Conservation (phyloP, 345 rosid genomes). For the Eutrema heterophyllum region DNA sequence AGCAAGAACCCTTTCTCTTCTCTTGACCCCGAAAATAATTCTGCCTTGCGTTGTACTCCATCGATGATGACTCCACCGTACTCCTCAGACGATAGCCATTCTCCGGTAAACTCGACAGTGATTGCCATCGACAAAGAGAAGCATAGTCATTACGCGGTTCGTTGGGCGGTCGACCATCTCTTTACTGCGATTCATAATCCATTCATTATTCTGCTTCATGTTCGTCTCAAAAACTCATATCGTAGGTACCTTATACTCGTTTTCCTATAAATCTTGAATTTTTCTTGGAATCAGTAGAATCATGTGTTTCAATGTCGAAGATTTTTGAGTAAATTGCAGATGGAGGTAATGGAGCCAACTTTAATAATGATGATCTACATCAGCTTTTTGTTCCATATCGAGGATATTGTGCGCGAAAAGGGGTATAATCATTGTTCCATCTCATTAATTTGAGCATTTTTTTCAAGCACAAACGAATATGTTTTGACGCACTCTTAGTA, state of each 20-base stretch:
- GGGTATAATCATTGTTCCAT: conserved; percentile 36
- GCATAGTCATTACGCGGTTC: conserved; percentile 63
- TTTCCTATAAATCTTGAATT: background rate
- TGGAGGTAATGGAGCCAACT: conserved; percentile 11
- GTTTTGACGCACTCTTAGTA: conserved; percentile 14
- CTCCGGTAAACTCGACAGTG: conserved; percentile 41
- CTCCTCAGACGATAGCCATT: conserved; percentile 30
- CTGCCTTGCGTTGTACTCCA: background rate
- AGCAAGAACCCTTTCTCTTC: background rate
- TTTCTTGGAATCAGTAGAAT: background rate
- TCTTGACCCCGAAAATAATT: background rate
- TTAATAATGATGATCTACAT: conserved; percentile 35
- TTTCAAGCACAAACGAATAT: background rate
- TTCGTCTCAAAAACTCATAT: conserved; percentile 34
- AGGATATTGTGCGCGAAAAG: conserved; percentile 78
- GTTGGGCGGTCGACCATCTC: conserved; percentile 79
- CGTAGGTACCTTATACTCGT: conserved; percentile 50
- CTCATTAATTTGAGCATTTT: background rate
- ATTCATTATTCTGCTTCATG: conserved; percentile 49
- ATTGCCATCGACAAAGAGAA: conserved; percentile 68
- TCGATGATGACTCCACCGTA: conserved; percentile 31
- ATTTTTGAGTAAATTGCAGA: conserved; percentile 20
- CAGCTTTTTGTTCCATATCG: conserved; percentile 55
- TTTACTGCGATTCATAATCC: conserved; percentile 25
- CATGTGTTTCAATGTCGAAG: background rate